Evolutionary conservation across 305 asterid genomes (phyloP).

Genomic region (Fraxinus sp.): DNA sequence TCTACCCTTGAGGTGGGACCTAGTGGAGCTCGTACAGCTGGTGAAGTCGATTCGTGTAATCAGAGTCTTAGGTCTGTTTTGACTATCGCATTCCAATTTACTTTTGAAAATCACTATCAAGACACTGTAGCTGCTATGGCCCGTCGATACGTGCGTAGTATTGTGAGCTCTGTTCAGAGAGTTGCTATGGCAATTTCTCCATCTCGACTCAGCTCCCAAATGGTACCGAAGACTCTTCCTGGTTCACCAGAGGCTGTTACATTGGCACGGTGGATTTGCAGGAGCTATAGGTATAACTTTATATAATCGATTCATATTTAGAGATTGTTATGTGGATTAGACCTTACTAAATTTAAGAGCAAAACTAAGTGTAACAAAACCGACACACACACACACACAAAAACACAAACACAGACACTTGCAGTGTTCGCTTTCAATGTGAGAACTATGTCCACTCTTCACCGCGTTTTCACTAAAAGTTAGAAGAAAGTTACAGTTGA

Average conservation of each 20-base stretch:
- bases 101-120: conserved; percentile 73
- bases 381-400: neutral
- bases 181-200: conserved; percentile 96
- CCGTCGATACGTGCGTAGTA: conserved; percentile 78
- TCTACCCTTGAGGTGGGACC: conserved; percentile 86
- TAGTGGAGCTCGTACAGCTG: conserved; percentile 50
- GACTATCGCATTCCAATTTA: conserved; percentile 96
- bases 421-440: neutral
- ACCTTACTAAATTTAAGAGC: neutral
- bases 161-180: conserved; percentile 79
- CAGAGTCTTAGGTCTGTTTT: conserved; percentile 72
- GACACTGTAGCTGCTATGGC: conserved; percentile 96
- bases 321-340: neutral
- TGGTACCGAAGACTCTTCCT: conserved; percentile 61
- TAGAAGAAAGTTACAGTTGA: neutral
- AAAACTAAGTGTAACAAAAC: neutral
- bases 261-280: conserved; percentile 78
- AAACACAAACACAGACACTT: neutral
- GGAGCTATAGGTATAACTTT: conserved; percentile 68
- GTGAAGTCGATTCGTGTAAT: conserved; percentile 48
- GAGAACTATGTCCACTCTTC: neutral
- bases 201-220: conserved; percentile 52
- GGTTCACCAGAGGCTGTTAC: conserved; percentile 85
- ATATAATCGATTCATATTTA: neutral
- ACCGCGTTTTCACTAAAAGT: neutral